Evolutionary conservation across 2,329 filamentous ascomycete genomes (phyloP), one percentile per base, ranked within the genome.

Genomic region (Raffaelea arxii): DNA sequence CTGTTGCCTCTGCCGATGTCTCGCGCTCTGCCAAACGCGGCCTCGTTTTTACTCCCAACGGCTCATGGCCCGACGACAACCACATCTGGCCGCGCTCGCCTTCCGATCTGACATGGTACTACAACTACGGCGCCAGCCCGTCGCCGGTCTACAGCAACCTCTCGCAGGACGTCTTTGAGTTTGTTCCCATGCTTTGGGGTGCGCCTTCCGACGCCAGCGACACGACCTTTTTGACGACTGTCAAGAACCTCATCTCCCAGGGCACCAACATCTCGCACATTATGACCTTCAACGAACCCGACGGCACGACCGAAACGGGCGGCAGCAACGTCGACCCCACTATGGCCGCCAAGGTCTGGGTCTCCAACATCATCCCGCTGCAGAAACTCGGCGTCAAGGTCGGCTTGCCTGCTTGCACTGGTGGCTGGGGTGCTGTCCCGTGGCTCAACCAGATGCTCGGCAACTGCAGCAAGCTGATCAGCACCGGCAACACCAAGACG

Each of bases 131-230:
- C 23, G 58, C 69, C 19, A 59, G 62, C 4, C 84, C 85, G 1
- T 77, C 80, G 0, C 51, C 70, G 0, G 66, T 66, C 37, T 82
- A 73, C 58, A 53, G 62, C 36, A 62, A 69, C 43, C 56, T 70
- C 25, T 55, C 71, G 0, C 75, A 81, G 54, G 65, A 68, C 14
- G 62, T 71, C 14, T 77, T 91, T 54, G 73, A 86, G 60, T 92
- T 87, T 62, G 80, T 91, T 2, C 86, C 86, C 43, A 88, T 89
- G 85, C 75, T 89, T 49, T 91, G 82, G 82, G 84, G 84, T 25
- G 67, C 76, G 10, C 65, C 68, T 4, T 49, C 62, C 0, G 59
- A 70, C 47, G 60, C 66, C 24, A 65, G 69, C 46, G 71, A 77
- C 58, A 79, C 73, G 0, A 67, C 70, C 1, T 90, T 90, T 61